Conservation (phyloP, 495 filamentous ascomycete species). For the Tetracladium marchalianum region DNA sequence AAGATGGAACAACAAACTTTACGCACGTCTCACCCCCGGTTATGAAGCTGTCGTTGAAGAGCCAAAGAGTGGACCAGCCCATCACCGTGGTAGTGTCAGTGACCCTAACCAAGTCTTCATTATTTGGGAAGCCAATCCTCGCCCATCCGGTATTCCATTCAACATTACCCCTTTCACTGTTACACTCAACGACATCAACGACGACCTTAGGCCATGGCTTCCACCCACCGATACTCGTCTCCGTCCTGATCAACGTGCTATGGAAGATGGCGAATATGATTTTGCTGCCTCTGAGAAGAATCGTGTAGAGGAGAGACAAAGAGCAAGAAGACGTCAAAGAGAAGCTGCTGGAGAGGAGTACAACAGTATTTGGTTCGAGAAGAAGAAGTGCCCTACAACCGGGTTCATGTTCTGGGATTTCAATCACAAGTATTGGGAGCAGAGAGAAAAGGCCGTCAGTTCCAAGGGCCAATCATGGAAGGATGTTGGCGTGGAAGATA, state of each 20-base stretch:
- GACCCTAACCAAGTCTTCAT: constrained; percentile 67
- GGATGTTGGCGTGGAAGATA: constrained; percentile 31
- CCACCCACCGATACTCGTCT: constrained; percentile 88
- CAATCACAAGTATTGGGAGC: constrained; percentile 79
- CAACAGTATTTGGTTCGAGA: constrained; percentile 75
- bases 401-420: constrained; percentile 88
- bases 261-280: constrained; percentile 96
- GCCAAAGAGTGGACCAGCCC: constrained; percentile 24
- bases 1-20: constrained; percentile 95
- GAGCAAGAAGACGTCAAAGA: constrained; percentile 60
- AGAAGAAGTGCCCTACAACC: constrained; percentile 60
- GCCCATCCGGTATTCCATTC: constrained; percentile 83
- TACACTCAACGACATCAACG: constrained; percentile 81
- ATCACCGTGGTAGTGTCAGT: constrained; percentile 31
- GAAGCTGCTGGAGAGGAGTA: constrained; percentile 75
- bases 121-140: constrained; percentile 80
- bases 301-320: constrained; percentile 87
- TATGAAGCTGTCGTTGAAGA: constrained; percentile 67
- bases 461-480: constrained; percentile 32
- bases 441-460: constrained; percentile 36
- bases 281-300: constrained; percentile 91
- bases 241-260: constrained; percentile 91
- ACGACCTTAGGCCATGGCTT: constrained; percentile 58
- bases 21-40: constrained; percentile 84
- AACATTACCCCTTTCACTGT: constrained; percentile 95